These are phyloP conservation scores for Pharnaceum exiguum DNA, from an alignment of 148 eudicot genomes.

Conservation along the genomic window DNA sequence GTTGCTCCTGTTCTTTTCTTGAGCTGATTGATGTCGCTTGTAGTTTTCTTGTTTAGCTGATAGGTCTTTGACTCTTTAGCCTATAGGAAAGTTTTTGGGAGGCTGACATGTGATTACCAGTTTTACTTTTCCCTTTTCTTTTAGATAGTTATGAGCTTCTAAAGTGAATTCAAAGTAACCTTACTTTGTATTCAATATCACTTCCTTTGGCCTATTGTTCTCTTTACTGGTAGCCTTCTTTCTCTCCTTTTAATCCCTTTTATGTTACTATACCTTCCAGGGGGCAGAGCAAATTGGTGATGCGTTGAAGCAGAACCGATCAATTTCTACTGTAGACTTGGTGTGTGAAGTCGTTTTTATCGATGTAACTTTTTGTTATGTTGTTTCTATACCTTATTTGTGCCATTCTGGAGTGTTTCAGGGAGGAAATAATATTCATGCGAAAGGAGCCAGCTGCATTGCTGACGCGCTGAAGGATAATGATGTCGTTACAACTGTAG, in stretches of 20 bases:
- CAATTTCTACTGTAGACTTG: slow-evolving; percentile 72
- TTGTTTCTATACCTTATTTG: not conserved
- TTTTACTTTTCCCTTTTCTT: no score
- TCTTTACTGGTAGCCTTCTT: no score
- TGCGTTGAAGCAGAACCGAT: slow-evolving; percentile 82
- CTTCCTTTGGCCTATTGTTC: not conserved
- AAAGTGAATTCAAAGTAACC: no score
- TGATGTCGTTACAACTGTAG: slow-evolving; percentile 56
- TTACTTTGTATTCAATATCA: not conserved
- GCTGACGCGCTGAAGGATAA: slow-evolving; percentile 87
- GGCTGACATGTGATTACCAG: no score
- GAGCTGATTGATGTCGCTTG: no score
- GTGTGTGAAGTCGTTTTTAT: slow-evolving; percentile 36
- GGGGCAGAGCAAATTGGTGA: slow-evolving; percentile 87
- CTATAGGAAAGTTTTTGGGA: no score
- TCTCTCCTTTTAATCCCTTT: not conserved
- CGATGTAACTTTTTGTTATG: not conserved
- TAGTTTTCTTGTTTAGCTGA: no score
- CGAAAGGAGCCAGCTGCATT: slow-evolving; percentile 62
- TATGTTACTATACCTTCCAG: slow-evolving; percentile 30
- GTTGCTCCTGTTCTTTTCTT: no score
- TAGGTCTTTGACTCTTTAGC: no score
- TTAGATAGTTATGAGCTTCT: no score
- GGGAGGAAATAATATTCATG: slow-evolving; percentile 96
- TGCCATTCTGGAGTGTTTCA: slow-evolving; percentile 28